Evolutionary conservation across 2,329 filamentous ascomycete genomes (phyloP).

Genomic region (Coleophoma crateriformis): DNA sequence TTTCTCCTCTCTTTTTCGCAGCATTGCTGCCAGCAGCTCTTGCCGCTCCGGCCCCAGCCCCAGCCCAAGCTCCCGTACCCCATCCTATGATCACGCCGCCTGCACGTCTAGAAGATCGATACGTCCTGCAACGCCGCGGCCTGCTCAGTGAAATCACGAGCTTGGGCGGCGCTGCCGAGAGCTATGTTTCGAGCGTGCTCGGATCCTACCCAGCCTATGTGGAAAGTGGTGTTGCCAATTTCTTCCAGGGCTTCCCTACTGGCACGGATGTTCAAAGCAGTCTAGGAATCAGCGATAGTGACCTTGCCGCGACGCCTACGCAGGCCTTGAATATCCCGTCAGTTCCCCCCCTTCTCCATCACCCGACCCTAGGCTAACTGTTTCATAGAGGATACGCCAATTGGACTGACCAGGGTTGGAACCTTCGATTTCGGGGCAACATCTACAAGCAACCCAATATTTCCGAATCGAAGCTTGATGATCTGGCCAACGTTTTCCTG

Average conservation of each 20-base stretch:
- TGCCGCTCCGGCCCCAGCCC: constrained; percentile 17
- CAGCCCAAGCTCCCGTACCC: constrained; percentile 10
- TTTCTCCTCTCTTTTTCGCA: neutral
- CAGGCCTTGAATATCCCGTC: constrained; percentile 65
- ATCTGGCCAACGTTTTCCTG: constrained; percentile 66
- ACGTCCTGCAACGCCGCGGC: constrained; percentile 32
- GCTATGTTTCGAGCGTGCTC: constrained; percentile 45
- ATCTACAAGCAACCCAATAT: constrained; percentile 76
- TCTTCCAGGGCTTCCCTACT: constrained; percentile 61
- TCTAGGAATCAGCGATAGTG: constrained; percentile 51
- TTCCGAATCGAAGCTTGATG: constrained; percentile 56
- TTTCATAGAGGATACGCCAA: constrained; percentile 57
- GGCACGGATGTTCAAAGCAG: constrained; percentile 54
- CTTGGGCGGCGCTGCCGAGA: constrained; percentile 31
- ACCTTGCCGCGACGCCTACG: constrained; percentile 59
- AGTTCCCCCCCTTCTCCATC: constrained; percentile 11
- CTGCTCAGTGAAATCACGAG: constrained; percentile 45
- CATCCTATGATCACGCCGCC: constrained; percentile 43
- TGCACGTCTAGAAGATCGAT: constrained; percentile 31
- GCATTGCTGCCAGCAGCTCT: constrained; percentile 12
- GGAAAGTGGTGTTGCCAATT: constrained; percentile 60
- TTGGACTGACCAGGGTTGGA: constrained; percentile 75
- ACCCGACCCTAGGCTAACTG: constrained; percentile 5
- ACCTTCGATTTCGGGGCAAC: constrained; percentile 70
- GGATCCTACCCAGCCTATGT: constrained; percentile 55